Conservation (phyloP, 192 early-diverging fungal genomes). For the Gigaspora rosea region DNA sequence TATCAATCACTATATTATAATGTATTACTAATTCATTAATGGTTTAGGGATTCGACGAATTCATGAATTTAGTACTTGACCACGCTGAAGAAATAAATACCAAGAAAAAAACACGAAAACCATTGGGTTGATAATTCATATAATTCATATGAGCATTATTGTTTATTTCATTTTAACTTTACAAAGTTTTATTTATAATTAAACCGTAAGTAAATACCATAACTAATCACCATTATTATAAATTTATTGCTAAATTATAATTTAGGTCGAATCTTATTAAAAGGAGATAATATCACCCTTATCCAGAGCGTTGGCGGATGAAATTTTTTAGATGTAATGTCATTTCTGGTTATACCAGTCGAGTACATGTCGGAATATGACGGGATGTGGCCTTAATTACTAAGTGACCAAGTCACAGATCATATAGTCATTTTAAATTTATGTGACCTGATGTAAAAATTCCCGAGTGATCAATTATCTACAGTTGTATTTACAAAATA, state of each 20-base stretch:
- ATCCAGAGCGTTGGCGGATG: constrained; percentile 49
- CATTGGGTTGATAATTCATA: constrained; percentile 58
- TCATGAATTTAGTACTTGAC: constrained; percentile 96
- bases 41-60: constrained; percentile 96
- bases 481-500: too few relatives aligned
- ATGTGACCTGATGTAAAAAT: too few relatives aligned
- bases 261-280: constrained; percentile 88
- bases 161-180: background rate
- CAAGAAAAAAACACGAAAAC: constrained; percentile 76
- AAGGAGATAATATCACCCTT: constrained; percentile 97
- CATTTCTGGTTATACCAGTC: too few relatives aligned
- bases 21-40: background rate
- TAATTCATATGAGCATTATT: background rate
- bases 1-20: background rate
- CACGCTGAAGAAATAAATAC: constrained; percentile 80
- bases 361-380: too few relatives aligned
- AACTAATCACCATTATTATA: background rate
- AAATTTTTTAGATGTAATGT: background rate
- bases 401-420: too few relatives aligned
- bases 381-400: too few relatives aligned
- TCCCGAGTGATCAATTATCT: too few relatives aligned
- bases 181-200: constrained; percentile 4
- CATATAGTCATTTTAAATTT: too few relatives aligned
- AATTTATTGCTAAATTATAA: background rate
- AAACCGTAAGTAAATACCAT: background rate